phyloP scores from a whole-genome alignment of 805 yeast species.

The Naumovozyma dairenensis region DNA sequence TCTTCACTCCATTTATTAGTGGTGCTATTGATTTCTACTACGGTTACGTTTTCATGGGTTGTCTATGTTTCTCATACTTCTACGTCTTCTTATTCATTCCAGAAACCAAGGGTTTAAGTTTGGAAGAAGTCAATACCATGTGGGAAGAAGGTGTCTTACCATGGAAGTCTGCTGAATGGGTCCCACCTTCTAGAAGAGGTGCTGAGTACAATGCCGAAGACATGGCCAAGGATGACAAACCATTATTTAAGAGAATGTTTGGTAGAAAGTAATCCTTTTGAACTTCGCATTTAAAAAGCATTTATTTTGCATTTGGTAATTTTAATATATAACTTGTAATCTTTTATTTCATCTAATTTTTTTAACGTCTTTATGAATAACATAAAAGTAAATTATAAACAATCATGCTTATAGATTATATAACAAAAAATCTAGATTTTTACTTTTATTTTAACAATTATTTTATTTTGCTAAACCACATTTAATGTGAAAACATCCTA shows the following conservation, averaged over 20 bases:
- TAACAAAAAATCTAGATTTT: too few relatives aligned
- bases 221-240: slow-evolving; percentile 17
- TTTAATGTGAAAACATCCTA: too few relatives aligned
- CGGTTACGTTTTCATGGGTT: slow-evolving; percentile 51
- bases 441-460: too few relatives aligned
- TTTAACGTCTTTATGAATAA: not conserved
- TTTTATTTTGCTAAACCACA: too few relatives aligned
- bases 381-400: too few relatives aligned
- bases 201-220: slow-evolving; percentile 16
- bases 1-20: slow-evolving; percentile 65
- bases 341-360: not conserved
- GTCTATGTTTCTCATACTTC: slow-evolving; percentile 41
- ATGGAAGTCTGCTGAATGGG: slow-evolving; percentile 40
- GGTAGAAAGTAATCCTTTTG: not conserved
- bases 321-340: not conserved
- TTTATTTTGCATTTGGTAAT: not conserved
- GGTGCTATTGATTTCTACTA: slow-evolving; percentile 52
- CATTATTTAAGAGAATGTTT: slow-evolving; percentile 15
- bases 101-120: slow-evolving; percentile 67
- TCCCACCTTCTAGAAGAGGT: slow-evolving; percentile 34
- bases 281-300: too few relatives aligned
- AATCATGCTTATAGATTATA: too few relatives aligned
- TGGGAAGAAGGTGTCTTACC: slow-evolving; percentile 32
- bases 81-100: slow-evolving; percentile 60
- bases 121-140: slow-evolving; percentile 69